A percentile compares a stretch with the other conserved stretches of the same genome.
Evolutionary conservation across 1,284 basidiomycete genomes (phyloP).

Genomic region (Meripilus lineatus): DNA sequence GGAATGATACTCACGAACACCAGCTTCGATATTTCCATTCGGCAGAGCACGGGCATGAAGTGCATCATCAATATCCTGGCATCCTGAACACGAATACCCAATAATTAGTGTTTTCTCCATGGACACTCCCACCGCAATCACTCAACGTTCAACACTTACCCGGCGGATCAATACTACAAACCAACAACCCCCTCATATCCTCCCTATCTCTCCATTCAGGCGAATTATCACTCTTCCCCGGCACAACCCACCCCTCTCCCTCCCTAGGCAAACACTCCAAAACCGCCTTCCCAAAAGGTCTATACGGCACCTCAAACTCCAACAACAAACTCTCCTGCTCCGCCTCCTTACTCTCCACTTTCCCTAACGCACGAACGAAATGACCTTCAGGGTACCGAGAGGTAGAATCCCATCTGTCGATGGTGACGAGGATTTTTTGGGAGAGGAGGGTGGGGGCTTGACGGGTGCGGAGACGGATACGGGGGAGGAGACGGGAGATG

Average conservation of each 20-base stretch:
- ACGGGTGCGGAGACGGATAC: slow-evolving; percentile 91
- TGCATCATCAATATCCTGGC: slow-evolving; percentile 99
- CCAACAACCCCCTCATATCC: slow-evolving; percentile 82
- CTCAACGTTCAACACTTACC: slow-evolving; percentile 43
- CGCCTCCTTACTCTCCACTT: slow-evolving; percentile 91
- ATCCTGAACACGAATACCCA: slow-evolving; percentile 47
- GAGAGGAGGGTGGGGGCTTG: slow-evolving; percentile 87
- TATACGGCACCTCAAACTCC: slow-evolving; percentile 95
- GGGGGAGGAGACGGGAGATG: slow-evolving; percentile 87
- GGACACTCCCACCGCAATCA: slow-evolving; percentile 5
- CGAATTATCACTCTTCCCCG: slow-evolving; percentile 56
- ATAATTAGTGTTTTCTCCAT: not conserved
- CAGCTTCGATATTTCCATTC: slow-evolving; percentile 96
- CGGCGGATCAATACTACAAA: slow-evolving; percentile 98
- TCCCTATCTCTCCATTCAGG: slow-evolving; percentile 82
- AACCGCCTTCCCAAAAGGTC: slow-evolving; percentile 95
- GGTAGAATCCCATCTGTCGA: slow-evolving; percentile 86
- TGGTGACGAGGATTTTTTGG: slow-evolving; percentile 95
- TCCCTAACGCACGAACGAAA: slow-evolving; percentile 91
- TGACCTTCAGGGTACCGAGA: slow-evolving; percentile 97
- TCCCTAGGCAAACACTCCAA: slow-evolving; percentile 87
- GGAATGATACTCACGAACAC: slow-evolving; percentile 77
- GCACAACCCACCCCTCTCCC: slow-evolving; percentile 93
- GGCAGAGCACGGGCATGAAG: slow-evolving; percentile 88
- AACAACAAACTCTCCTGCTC: slow-evolving; percentile 93